phyloP scores from a whole-genome alignment of 345 rosid genomes.

The Schrenkiella parvula region DNA sequence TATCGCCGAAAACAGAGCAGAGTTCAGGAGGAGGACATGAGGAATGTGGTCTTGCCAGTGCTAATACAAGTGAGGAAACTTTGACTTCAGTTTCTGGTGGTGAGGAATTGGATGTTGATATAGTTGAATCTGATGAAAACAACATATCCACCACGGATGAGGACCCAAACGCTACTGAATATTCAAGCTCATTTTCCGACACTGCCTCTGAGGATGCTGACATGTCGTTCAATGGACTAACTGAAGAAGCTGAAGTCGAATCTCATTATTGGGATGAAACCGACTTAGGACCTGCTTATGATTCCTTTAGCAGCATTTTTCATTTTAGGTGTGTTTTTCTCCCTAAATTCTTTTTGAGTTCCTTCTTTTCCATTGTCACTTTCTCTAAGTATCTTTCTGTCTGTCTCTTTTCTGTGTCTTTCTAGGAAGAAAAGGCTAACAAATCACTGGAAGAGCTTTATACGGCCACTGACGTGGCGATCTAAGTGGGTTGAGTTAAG shows the following conservation, averaged over 20 bases:
- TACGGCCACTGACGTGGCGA: constrained; percentile 85
- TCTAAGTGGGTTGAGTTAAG: constrained; percentile 86
- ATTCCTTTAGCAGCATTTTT: constrained; percentile 47
- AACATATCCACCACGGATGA: constrained; percentile 30
- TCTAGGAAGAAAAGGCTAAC: constrained; percentile 83
- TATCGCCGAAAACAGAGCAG: constrained; percentile 36
- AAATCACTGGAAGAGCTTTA: constrained; percentile 75
- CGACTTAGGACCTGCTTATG: constrained; percentile 53
- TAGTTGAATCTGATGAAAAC: constrained; percentile 36
- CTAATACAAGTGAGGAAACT: constrained; percentile 32
- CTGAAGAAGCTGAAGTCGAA: constrained; percentile 78
- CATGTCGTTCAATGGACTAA: constrained; percentile 45
- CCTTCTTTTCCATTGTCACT: background rate
- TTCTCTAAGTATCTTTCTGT: background rate
- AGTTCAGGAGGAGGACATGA: constrained; percentile 27
- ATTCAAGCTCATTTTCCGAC: constrained; percentile 82
- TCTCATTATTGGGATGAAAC: constrained; percentile 56
- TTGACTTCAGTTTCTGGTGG: constrained; percentile 24
- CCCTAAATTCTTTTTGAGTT: background rate
- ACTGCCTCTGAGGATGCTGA: constrained; percentile 49
- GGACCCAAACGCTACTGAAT: constrained; percentile 85
- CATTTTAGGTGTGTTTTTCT: constrained; percentile 49
- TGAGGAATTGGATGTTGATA: constrained; percentile 59
- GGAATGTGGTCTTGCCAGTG: constrained; percentile 29
- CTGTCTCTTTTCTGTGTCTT: background rate